These are phyloP conservation scores for Ophiostoma sp. DNA, from an alignment of 2,329 filamentous ascomycete genomes.

Conservation along the genomic window DNA sequence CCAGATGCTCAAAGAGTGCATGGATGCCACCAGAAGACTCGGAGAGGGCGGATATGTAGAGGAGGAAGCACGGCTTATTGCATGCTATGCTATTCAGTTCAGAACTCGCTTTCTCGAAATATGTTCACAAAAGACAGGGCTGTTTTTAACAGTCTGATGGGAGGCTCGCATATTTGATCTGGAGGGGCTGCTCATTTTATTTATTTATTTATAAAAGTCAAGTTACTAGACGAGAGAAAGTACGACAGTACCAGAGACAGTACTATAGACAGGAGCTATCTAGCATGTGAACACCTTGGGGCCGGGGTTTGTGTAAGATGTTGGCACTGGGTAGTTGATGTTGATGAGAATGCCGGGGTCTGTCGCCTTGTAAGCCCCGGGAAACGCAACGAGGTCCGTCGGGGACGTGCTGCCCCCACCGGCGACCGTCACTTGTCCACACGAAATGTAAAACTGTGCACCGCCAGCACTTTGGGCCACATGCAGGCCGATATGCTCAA, in stretches of 20 bases:
- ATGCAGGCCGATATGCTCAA: slow-evolving; percentile 34
- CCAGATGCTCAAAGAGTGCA: slow-evolving; percentile 23
- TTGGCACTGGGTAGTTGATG: slow-evolving; percentile 30
- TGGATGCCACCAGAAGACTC: slow-evolving; percentile 17
- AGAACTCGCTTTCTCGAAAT: slow-evolving; percentile 7
- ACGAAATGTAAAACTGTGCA: slow-evolving; percentile 33
- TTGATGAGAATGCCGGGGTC: slow-evolving; percentile 30
- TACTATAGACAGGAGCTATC: not conserved
- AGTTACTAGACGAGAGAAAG: not conserved
- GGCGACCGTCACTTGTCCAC: slow-evolving; percentile 31
- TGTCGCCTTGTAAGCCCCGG: slow-evolving; percentile 28
- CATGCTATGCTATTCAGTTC: slow-evolving; percentile 24
- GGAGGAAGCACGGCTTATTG: slow-evolving; percentile 20
- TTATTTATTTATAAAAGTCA: not conserved
- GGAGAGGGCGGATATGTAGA: slow-evolving; percentile 14
- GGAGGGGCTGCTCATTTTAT: not conserved
- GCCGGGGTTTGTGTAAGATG: slow-evolving; percentile 28
- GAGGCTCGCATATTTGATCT: not conserved
- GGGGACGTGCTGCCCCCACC: slow-evolving; percentile 30
- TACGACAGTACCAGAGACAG: not conserved
- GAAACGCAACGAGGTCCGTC: slow-evolving; percentile 27
- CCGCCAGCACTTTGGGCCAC: slow-evolving; percentile 29
- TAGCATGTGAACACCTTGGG: slow-evolving; percentile 24
- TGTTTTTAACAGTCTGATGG: not conserved
- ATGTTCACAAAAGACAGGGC: not conserved